Base-by-base conservation (phyloP, 192 early-diverging fungal genomes). In the Mortierella antarctica region DNA sequence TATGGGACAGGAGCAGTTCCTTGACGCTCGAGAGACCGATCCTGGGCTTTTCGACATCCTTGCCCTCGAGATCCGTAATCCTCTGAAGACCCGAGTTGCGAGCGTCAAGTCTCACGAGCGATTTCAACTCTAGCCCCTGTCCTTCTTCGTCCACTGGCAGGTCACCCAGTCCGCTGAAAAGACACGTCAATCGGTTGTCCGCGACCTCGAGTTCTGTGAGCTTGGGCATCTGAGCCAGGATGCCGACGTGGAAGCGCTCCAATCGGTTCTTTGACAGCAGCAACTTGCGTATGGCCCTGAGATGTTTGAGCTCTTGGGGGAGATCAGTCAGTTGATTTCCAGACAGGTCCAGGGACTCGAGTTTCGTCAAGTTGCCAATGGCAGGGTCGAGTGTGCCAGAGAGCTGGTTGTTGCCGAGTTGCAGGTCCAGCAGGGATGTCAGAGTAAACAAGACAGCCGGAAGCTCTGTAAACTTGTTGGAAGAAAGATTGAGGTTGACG, bases 191-290 rank as follows among this genome's bases (percentile, higher is more conserved):
- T 41, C 62, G 60, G 70, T 86, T 85, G 42, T 86, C 77, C 5
- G 47, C 55, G 48, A 70, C 59, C 58, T 84, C 86, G 31, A 87
- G 77, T 50, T 86, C 86, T 15, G 53, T 73, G n/a, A 87, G 60
- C 58, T 76, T 83, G 7, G 77, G 80, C 82, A 87, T 85, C 17
- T 73, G 61, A 14, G 31, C 67, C 40, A 87, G 47, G 40, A 85
- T 74, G 6, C 61, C 20, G 21, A 71, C 83, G 10, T 83, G 69
- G 7, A 90, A 45, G 6, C 51, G 41, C 44, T 72, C 54, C 2
- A 90, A 50, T 17, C 70, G 65, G 54, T 90, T 90, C 21, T 86
- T 86, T 57, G 67, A 62, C 64, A 86, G 14, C 21, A 70, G 69
- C 49, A 86, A 47, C 57, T 84, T 86, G 48, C 82, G 77, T 20